Conservation (phyloP, 140 eudicot species). For the Oenanthe javanica region DNA sequence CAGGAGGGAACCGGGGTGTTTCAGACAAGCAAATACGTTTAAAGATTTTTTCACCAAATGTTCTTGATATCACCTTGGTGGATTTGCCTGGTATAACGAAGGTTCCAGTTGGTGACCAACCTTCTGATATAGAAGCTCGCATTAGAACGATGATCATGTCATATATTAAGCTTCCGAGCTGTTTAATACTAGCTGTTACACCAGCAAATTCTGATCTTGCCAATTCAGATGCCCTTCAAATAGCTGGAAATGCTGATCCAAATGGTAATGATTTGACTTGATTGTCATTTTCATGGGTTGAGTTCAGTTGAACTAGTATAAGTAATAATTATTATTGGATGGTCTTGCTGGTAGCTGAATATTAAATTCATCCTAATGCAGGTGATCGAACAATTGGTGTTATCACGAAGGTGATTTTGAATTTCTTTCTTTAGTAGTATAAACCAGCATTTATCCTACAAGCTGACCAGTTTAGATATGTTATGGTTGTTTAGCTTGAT, state of each 20-base stretch:
- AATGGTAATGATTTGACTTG: conserved; percentile 47
- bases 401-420: conserved; percentile 64
- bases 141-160: conserved; percentile 94
- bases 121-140: conserved; percentile 93
- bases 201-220: conserved; percentile 97
- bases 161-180: conserved; percentile 74
- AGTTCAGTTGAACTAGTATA: conserved; percentile 1
- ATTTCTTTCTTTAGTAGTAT: no score
- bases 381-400: conserved; percentile 97
- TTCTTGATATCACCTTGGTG: conserved; percentile 96
- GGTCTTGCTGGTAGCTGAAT: conserved; percentile 8
- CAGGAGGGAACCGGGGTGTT: conserved; percentile 93
- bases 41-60: conserved; percentile 91
- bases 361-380: conserved; percentile 26
- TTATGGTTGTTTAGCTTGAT: conserved; percentile 64
- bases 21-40: conserved; percentile 90
- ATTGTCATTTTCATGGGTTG: not conserved
- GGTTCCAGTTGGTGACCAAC: conserved; percentile 99
- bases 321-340: not conserved
- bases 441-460: not conserved
- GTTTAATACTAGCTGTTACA: conserved; percentile 90
- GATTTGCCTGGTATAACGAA: conserved; percentile 96
- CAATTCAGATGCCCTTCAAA: conserved; percentile 97
- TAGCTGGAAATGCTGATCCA: conserved; percentile 97
- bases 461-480: conserved; percentile 16